Evolutionary conservation across 495 filamentous ascomycete genomes (phyloP).

Genomic region (Lichina pygmaea): DNA sequence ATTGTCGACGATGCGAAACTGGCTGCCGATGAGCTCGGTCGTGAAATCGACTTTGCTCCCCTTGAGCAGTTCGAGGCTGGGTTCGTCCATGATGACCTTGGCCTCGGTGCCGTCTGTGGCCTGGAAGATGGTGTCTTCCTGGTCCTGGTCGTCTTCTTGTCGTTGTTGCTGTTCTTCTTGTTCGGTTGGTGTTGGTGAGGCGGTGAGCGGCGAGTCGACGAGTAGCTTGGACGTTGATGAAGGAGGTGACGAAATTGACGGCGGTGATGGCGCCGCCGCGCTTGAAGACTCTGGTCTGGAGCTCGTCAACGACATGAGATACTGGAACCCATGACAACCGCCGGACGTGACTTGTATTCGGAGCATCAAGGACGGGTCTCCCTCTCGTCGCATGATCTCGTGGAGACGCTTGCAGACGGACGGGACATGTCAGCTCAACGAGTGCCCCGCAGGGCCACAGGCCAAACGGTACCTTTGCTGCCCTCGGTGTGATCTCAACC

Average conservation of each 20-base stretch:
- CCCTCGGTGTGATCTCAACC: constrained; percentile 56
- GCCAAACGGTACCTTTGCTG: constrained; percentile 32
- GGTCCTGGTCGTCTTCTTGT: constrained; percentile 3
- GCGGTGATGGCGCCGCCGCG: no score
- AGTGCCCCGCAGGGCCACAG: background rate
- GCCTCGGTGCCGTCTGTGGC: constrained; percentile 20
- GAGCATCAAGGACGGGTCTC: constrained; percentile 58
- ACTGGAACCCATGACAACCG: constrained; percentile 96
- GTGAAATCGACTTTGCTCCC: constrained; percentile 90
- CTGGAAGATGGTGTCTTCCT: constrained; percentile 36
- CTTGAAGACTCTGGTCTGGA: no score
- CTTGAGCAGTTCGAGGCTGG: constrained; percentile 67
- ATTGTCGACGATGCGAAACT: constrained; percentile 91
- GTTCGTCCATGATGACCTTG: constrained; percentile 70
- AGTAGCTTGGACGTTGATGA: background rate
- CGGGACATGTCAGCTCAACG: background rate
- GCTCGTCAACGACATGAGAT: constrained; percentile 39
- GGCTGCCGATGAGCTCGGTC: constrained; percentile 88
- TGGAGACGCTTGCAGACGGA: constrained; percentile 29
- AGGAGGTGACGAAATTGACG: constrained; percentile 24
- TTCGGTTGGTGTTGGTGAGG: background rate
- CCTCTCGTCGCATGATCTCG: constrained; percentile 38
- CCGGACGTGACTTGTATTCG: constrained; percentile 77
- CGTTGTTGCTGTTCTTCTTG: background rate
- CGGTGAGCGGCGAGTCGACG: no score